Conservation (phyloP, 257 asterid genomes). For the Leptodermis oblonga region DNA sequence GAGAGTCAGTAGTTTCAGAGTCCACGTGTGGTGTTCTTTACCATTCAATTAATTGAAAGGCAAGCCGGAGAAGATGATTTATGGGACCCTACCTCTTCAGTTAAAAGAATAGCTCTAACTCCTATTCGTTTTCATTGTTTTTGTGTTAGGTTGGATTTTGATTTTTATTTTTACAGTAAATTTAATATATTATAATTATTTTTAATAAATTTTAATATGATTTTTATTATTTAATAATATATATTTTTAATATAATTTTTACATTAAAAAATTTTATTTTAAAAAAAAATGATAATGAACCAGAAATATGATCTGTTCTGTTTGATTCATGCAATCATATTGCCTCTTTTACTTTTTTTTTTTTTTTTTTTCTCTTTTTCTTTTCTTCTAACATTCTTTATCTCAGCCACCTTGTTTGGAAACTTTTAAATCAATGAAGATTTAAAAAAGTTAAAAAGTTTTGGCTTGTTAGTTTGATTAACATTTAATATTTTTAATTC, state of each 20-base stretch:
- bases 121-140: neutral
- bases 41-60: slow-evolving; percentile 19
- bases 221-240: too few species aligned
- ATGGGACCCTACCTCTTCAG: neutral
- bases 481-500: too few species aligned
- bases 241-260: neutral
- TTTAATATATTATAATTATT: too few species aligned
- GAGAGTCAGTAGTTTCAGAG: slow-evolving; percentile 38
- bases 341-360: slow-evolving; percentile 21
- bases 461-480: neutral
- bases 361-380: slow-evolving; percentile 11
- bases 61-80: neutral
- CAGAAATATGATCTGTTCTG: slow-evolving; percentile 6
- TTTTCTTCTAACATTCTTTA: neutral
- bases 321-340: slow-evolving; percentile 29
- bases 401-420: slow-evolving; percentile 13
- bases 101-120: neutral
- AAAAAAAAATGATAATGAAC: neutral
- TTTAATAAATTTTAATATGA: too few species aligned
- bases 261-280: neutral
- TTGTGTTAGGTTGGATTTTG: too few species aligned
- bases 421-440: neutral
- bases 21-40: slow-evolving; percentile 40
- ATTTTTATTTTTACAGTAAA: too few species aligned
- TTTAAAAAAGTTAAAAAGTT: too few species aligned